Evolutionary conservation across 2,329 filamentous ascomycete species (phyloP).

Genomic region (Zopfia rhizophila): DNA sequence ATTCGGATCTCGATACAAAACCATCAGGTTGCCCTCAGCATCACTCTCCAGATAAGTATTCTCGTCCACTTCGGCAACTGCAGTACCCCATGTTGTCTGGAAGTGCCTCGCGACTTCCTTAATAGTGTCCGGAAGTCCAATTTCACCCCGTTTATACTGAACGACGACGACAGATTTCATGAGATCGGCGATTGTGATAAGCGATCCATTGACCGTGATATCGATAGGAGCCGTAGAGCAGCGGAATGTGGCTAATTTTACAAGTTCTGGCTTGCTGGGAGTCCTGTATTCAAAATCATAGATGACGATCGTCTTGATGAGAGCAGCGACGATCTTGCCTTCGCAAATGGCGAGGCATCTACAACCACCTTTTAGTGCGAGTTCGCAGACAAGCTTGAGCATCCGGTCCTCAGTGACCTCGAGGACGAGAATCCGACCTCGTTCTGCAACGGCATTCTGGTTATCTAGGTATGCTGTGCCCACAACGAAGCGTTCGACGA

Average conservation of each 20-base stretch:
- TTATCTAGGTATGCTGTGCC: conserved; percentile 84
- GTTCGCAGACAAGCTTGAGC: conserved; percentile 76
- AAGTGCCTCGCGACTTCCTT: conserved; percentile 82
- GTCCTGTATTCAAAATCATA: conserved; percentile 67
- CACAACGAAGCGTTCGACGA: conserved; percentile 84
- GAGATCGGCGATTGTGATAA: conserved; percentile 86
- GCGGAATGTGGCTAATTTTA: conserved; percentile 79
- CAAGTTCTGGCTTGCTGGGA: conserved; percentile 65
- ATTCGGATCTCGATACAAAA: conserved; percentile 77
- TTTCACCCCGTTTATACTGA: conserved; percentile 70
- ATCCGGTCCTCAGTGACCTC: conserved; percentile 81
- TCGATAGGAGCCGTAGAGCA: conserved; percentile 87
- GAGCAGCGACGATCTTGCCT: conserved; percentile 82
- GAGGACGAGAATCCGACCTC: conserved; percentile 84
- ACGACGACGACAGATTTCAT: conserved; percentile 92
- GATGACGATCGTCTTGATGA: conserved; percentile 84
- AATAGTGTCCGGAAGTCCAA: conserved; percentile 70
- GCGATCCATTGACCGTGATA: conserved; percentile 75
- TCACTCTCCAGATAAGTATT: conserved; percentile 86
- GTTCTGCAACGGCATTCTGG: conserved; percentile 60
- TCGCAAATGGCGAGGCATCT: conserved; percentile 77
- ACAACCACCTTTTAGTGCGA: conserved; percentile 81
- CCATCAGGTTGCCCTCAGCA: conserved; percentile 85
- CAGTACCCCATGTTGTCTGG: conserved; percentile 83
- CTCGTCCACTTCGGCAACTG: conserved; percentile 75